Conservation (phyloP, 208 protist genomes). For the Strigomonas culicis region DNA sequence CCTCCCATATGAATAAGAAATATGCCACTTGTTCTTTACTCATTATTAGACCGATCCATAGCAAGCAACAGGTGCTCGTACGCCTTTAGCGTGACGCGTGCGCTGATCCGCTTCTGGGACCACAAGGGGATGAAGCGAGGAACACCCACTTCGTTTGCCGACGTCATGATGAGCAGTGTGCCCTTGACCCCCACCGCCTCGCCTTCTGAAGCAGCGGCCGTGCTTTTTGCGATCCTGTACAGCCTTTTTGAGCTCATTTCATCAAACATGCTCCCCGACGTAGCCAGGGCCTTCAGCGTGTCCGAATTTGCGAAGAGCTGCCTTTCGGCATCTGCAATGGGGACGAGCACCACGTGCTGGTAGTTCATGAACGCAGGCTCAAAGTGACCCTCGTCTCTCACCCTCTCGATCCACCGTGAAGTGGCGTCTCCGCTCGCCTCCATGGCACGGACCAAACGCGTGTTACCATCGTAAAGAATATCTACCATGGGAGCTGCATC, state of each 20-base stretch:
- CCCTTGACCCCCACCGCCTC: conserved; percentile 16
- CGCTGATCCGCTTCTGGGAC: conserved; percentile 33
- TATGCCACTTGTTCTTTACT: no score
- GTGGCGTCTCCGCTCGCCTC: background rate
- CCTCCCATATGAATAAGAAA: background rate
- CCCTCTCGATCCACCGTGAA: conserved; percentile 13
- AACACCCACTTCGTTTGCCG: conserved; percentile 50
- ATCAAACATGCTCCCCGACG: conserved; percentile 43
- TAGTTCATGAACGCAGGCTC: conserved; percentile 39
- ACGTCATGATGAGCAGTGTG: conserved; percentile 63
- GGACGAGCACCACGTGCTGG: conserved; percentile 54
- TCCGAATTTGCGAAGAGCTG: conserved; percentile 28
- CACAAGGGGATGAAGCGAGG: conserved; percentile 37
- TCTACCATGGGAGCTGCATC: background rate
- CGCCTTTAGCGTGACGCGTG: no score
- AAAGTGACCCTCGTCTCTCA: conserved; percentile 5
- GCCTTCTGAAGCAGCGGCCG: background rate
- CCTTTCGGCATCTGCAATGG: conserved; percentile 34
- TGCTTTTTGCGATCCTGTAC: conserved; percentile 16
- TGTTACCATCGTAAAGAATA: background rate
- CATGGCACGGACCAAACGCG: background rate
- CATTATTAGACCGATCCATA: no score
- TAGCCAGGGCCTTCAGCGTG: conserved; percentile 15
- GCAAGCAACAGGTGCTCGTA: no score
- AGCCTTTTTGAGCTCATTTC: conserved; percentile 25